These are phyloP conservation scores for Fusarium sp. DNA, from an alignment of 2,329 filamentous ascomycete species.

Conservation along the genomic window DNA sequence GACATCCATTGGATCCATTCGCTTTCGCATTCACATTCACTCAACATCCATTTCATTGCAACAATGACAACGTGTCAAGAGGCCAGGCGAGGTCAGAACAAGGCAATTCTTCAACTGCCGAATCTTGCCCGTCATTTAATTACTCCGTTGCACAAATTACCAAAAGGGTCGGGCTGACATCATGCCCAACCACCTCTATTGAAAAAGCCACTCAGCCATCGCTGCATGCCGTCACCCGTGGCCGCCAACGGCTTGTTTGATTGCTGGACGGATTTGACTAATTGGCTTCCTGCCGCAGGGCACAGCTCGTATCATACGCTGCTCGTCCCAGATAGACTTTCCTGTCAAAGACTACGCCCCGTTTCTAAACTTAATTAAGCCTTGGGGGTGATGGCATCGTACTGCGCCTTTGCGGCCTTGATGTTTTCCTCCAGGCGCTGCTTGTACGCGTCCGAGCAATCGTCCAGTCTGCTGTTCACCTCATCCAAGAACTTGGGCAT, in stretches of 20 bases:
- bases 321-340: not conserved
- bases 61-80: not conserved
- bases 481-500: not conserved
- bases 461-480: not conserved
- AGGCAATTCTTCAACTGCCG: not conserved
- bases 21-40: not conserved
- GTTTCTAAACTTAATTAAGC: not conserved
- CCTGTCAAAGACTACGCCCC: not conserved
- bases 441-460: not conserved
- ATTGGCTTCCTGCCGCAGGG: conserved; percentile 7
- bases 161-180: conserved; percentile 14
- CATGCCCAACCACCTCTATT: conserved; percentile 35
- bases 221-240: conserved; percentile 23
- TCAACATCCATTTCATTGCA: not conserved
- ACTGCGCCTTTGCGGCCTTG: not conserved
- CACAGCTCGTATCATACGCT: conserved; percentile 21
- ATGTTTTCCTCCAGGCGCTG: not conserved
- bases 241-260: conserved; percentile 8
- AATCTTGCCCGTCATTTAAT: not conserved
- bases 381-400: not conserved
- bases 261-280: conserved; percentile 17
- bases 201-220: conserved; percentile 26
- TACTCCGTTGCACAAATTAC: conserved; percentile 15
- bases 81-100: not conserved
- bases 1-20: not conserved